Conservation (phyloP, 2,329 filamentous ascomycete species). For the Penicillium frequentans region DNA sequence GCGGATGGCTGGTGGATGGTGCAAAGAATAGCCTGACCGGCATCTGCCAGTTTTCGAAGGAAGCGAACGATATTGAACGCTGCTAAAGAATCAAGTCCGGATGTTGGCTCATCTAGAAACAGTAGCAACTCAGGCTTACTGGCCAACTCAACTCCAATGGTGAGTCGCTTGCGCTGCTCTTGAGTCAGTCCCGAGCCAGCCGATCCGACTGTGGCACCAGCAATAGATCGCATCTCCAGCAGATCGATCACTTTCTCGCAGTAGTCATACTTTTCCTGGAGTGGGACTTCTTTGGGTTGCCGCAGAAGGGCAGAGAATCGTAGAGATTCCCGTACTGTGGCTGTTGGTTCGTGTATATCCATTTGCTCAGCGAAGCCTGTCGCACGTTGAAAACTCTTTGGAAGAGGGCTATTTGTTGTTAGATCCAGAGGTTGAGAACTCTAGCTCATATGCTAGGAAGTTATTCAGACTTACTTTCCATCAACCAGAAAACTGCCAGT, state of each 20-base stretch:
- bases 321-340: constrained; percentile 66
- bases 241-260: constrained; percentile 68
- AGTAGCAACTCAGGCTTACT: constrained; percentile 62
- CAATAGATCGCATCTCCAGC: constrained; percentile 67
- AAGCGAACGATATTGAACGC: constrained; percentile 66
- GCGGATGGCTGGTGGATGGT: constrained; percentile 91
- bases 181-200: constrained; percentile 61
- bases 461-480: constrained; percentile 35
- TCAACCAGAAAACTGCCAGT: constrained; percentile 48
- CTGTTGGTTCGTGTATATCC: constrained; percentile 66
- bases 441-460: background rate
- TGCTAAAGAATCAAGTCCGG: constrained; percentile 67
- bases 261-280: constrained; percentile 65
- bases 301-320: constrained; percentile 66
- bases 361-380: constrained; percentile 62
- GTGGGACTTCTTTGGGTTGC: constrained; percentile 58
- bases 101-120: constrained; percentile 65
- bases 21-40: constrained; percentile 84
- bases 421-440: background rate
- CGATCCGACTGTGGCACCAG: constrained; percentile 63
- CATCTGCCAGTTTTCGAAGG: constrained; percentile 63
- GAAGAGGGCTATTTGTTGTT: constrained; percentile 33
- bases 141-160: constrained; percentile 62
- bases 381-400: constrained; percentile 53
- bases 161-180: constrained; percentile 68